phyloP scores from a whole-genome alignment of 495 filamentous ascomycete species.

The Penicillium cinerascens region DNA sequence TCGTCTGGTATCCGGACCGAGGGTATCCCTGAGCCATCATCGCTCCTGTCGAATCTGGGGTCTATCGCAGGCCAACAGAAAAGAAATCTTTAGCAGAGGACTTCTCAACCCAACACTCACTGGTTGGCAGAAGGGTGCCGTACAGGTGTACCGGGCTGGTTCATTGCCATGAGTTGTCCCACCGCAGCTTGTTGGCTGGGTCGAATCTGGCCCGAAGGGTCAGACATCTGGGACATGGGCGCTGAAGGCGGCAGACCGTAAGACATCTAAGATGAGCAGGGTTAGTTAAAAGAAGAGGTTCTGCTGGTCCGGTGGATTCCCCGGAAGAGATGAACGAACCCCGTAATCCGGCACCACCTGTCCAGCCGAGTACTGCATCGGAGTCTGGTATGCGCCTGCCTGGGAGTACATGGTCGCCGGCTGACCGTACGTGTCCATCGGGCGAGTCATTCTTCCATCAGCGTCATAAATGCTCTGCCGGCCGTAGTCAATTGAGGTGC shows the following conservation, averaged over 20 bases:
- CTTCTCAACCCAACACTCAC: constrained; percentile 20
- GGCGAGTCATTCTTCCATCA: constrained; percentile 39
- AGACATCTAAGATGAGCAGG: constrained; percentile 26
- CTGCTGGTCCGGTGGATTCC: neutral
- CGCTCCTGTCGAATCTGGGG: constrained; percentile 39
- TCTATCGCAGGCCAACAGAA: constrained; percentile 27
- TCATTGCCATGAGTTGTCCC: constrained; percentile 41
- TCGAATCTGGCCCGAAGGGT: constrained; percentile 36
- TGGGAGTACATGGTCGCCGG: constrained; percentile 39
- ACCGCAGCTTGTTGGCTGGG: constrained; percentile 40
- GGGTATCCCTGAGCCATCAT: constrained; percentile 43
- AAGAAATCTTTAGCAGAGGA: constrained; percentile 30
- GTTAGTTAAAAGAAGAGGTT: constrained; percentile 1
- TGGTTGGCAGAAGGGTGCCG: constrained; percentile 31
- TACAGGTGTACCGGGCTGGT: constrained; percentile 45
- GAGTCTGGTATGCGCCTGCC: constrained; percentile 34
- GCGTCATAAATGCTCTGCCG: constrained; percentile 38
- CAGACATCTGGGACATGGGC: constrained; percentile 37
- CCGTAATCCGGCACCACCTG: constrained; percentile 43
- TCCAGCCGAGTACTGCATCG: constrained; percentile 39
- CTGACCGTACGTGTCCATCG: constrained; percentile 41
- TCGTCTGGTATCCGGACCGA: constrained; percentile 32
- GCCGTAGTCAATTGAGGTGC: constrained; percentile 45
- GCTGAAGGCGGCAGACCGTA: constrained; percentile 33
- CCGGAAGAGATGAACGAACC: constrained; percentile 27